Base-by-base conservation (phyloP, 768 basidiomycete genomes). In the Pholiota conissans region DNA sequence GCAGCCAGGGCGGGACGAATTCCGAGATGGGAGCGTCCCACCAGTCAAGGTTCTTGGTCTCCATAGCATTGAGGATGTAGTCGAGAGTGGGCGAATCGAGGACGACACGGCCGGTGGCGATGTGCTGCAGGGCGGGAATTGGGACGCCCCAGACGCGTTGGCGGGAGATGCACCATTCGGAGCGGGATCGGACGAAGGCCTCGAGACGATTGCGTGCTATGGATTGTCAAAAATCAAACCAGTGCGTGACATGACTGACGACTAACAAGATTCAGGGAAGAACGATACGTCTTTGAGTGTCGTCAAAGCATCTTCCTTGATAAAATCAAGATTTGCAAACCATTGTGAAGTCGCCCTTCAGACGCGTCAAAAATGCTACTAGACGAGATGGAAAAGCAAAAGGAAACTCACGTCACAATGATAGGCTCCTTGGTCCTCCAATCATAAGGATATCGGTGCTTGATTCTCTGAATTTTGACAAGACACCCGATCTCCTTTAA, bases 141-240 rank as follows among this genome's bases (percentile, higher is more conserved):
- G 96, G 96, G 1, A 97, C 92, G 18, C 96, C 96, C 96, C 96
- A 99, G 18, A 91, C 90, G 28, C 96, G 89, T 67, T 99, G 96
- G 5, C 96, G 89, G 37, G 96, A 98, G 55, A 99, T 98, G 67
- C 96, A 99, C 96, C 96, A 99, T 74, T 99, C 96, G 0, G 94
- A 93, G 10, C 96, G 91, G 0, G 89, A 89, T 2, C 77, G 82
- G 51, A 98, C 80, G 70, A 93, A 96, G 0, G 94, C 79, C 61
- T 93, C 87, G 9, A 99, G 84, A n/a, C 95, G 88, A 46, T 87
- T 90, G 8, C 89, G 86, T 2, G 94, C 95, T 97, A 28, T 18
- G 48, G 24, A 20, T 14, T 28, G 37, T 30, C 50, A 45, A 29
- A 56, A 14, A 26, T 55, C 11, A 46, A 45, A 27, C 20, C 30